Evolutionary conservation across 768 basidiomycete species (phyloP).

Genomic region (Zangia roseola): DNA sequence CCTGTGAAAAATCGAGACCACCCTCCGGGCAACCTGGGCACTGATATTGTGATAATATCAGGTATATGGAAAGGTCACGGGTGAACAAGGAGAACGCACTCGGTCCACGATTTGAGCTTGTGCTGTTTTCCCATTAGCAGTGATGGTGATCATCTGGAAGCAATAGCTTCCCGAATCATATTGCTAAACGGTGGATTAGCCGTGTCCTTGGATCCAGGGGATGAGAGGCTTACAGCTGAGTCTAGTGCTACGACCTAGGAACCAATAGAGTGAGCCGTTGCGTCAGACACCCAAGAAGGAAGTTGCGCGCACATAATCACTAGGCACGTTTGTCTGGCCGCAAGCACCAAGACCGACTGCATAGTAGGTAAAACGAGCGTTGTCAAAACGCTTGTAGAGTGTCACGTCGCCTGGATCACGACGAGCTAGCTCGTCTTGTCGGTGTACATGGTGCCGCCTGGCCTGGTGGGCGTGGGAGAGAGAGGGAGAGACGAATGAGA

Average conservation of each 20-base stretch:
- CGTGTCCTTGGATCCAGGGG: background rate
- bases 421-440: constrained; percentile 20
- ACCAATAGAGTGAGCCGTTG: constrained; percentile 4
- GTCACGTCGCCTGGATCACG: constrained; percentile 26
- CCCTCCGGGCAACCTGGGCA: constrained; percentile 65
- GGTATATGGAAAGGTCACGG: background rate
- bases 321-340: constrained; percentile 27
- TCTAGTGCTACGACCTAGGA: constrained; percentile 54
- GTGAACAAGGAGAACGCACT: constrained; percentile 33
- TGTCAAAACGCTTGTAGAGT: constrained; percentile 22
- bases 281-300: background rate
- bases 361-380: constrained; percentile 37
- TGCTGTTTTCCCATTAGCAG: constrained; percentile 54
- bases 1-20: constrained; percentile 67
- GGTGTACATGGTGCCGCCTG: constrained; percentile 23
- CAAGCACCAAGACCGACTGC: constrained; percentile 46
- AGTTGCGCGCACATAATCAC: constrained; percentile 35
- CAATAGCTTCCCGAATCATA: constrained; percentile 55
- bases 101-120: constrained; percentile 61
- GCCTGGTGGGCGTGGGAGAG: constrained; percentile 21
- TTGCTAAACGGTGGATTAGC: constrained; percentile 43
- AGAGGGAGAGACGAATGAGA: constrained; percentile 18
- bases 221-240: constrained; percentile 18
- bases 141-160: constrained; percentile 60
- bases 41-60: constrained; percentile 29